Conservation (phyloP, 2,329 filamentous ascomycete genomes). For the Xylaria polymorpha region DNA sequence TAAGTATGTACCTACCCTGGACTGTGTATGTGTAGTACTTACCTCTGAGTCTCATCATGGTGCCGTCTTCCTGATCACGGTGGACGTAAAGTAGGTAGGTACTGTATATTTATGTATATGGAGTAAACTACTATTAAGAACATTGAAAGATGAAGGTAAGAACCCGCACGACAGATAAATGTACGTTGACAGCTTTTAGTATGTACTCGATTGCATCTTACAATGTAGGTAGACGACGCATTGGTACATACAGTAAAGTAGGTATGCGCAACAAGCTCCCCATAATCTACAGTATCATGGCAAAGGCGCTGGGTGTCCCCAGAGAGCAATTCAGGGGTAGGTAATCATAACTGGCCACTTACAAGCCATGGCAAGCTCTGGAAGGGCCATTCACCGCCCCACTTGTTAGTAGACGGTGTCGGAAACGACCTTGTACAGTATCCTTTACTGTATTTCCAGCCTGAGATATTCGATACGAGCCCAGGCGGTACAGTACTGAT, state of each 20-base stretch:
- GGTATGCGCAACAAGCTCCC: not conserved
- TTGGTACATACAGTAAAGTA: not conserved
- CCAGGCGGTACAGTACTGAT: slow-evolving; percentile 9
- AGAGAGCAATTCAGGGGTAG: slow-evolving; percentile 17
- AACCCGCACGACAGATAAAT: not conserved
- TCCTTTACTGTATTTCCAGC: slow-evolving; percentile 17
- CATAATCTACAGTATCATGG: not conserved
- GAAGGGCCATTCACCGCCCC: slow-evolving; percentile 5
- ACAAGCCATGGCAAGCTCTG: not conserved
- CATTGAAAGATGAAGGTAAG: not conserved
- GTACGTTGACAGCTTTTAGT: not conserved
- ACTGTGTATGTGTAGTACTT: not conserved
- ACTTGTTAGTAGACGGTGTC: slow-evolving; percentile 1
- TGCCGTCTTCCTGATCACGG: not conserved
- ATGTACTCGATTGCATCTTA: too few relatives aligned
- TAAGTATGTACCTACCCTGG: not conserved
- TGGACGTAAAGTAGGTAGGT: not conserved
- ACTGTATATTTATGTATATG: not conserved
- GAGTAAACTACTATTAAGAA: not conserved
- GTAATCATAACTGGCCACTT: slow-evolving; percentile 5
- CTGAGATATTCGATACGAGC: slow-evolving; percentile 1
- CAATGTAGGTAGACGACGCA: not conserved
- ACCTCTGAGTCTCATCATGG: not conserved
- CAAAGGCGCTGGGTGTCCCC: not conserved
- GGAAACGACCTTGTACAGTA: not conserved